Evolutionary conservation across 148 eudicot species (phyloP).

Genomic region (Rhododendron henanense): DNA sequence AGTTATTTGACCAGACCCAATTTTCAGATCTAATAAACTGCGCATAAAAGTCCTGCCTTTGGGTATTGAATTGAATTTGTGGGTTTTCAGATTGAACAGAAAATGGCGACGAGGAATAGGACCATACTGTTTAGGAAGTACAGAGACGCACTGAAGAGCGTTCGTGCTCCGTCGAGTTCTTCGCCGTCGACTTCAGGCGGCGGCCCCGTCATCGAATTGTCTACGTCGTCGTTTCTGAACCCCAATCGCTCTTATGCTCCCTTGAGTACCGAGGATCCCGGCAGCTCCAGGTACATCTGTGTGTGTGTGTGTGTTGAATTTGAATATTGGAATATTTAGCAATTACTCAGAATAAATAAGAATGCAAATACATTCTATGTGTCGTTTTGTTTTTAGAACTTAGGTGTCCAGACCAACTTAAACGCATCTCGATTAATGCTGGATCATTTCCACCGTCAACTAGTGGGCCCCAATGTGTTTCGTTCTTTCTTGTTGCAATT

Average conservation of each 20-base stretch:
- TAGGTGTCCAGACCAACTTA: background rate
- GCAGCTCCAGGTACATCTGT: constrained; percentile 57
- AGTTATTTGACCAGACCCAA: background rate
- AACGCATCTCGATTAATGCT: background rate
- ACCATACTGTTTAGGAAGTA: constrained; percentile 64
- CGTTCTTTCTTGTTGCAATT: background rate
- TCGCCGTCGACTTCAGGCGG: constrained; percentile 21
- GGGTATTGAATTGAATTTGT: background rate
- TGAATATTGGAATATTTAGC: too few species aligned
- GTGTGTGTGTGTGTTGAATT: too few species aligned
- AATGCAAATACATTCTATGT: background rate
- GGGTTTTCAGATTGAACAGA: background rate
- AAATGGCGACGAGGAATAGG: constrained; percentile 81
- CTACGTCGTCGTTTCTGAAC: constrained; percentile 49
- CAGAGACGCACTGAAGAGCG: constrained; percentile 80
- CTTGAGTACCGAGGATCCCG: constrained; percentile 69
- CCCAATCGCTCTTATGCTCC: constrained; percentile 52
- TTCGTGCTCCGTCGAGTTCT: constrained; percentile 43
- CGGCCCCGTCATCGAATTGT: constrained; percentile 60
- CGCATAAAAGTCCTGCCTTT: background rate
- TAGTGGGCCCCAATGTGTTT: background rate
- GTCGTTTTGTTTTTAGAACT: background rate
- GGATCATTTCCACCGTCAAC: too few species aligned
- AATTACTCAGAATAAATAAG: too few species aligned
- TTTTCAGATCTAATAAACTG: background rate